Percentiles rank a stretch among this genome's conserved stretches.
phyloP scores from a whole-genome alignment of 306 rosid genomes.

The Ziziphus jujuba region DNA sequence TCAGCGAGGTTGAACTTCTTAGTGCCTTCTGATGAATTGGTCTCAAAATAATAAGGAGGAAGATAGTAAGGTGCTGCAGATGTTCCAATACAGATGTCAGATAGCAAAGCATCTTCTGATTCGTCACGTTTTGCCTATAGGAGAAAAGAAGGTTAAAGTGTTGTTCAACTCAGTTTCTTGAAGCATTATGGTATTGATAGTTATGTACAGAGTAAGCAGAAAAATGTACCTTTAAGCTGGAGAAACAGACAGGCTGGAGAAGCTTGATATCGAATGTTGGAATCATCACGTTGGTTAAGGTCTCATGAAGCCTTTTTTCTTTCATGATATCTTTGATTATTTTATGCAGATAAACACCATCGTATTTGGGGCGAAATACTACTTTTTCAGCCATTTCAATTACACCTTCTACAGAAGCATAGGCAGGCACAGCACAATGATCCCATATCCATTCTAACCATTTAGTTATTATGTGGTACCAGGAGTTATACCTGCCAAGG shows the following conservation, averaged over 20 bases:
- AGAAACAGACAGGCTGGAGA: constrained; percentile 11
- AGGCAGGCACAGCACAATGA: background rate
- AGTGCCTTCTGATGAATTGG: constrained; percentile 10
- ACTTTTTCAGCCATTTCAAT: constrained; percentile 9
- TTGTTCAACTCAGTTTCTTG: background rate
- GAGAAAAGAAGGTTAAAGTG: background rate
- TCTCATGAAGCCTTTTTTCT: constrained; percentile 11
- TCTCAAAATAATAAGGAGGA: constrained; percentile 12
- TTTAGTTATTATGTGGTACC: background rate
- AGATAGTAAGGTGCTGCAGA: constrained; percentile 13
- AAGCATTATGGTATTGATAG: background rate
- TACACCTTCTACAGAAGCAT: background rate
- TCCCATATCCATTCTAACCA: constrained; percentile 13
- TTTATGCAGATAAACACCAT: constrained; percentile 9
- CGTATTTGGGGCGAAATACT: constrained; percentile 3
- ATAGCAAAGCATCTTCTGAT: constrained; percentile 4
- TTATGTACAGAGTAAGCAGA: background rate
- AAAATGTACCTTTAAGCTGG: constrained; percentile 6
- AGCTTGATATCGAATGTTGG: constrained; percentile 13
- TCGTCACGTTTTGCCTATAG: constrained; percentile 10
- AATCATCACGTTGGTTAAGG: constrained; percentile 5
- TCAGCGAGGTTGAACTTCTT: constrained; percentile 14
- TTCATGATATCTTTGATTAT: constrained; percentile 1
- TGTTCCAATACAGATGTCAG: constrained; percentile 18
- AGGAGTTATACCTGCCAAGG: constrained; percentile 13